phyloP scores from a whole-genome alignment of 2,329 filamentous ascomycete genomes.

The Decorospora gaudefroyi region DNA sequence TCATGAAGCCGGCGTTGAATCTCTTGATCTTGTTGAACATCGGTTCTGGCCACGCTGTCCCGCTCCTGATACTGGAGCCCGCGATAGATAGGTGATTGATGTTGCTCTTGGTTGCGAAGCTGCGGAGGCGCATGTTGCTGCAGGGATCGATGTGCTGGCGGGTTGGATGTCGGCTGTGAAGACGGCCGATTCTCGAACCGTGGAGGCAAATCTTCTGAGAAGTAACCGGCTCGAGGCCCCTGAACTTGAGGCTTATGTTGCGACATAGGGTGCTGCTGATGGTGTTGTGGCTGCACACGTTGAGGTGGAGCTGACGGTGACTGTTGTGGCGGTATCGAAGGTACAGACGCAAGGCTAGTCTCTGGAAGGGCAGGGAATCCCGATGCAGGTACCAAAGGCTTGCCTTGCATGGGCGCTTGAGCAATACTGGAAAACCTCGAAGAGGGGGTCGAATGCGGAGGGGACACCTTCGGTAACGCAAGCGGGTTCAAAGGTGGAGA shows the following conservation, averaged over 20 bases:
- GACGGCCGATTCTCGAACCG: slow-evolving; percentile 38
- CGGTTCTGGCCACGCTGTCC: slow-evolving; percentile 29
- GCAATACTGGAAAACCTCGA: slow-evolving; percentile 41
- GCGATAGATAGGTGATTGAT: slow-evolving; percentile 34
- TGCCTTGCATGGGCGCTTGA: slow-evolving; percentile 39
- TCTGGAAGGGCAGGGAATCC: slow-evolving; percentile 33
- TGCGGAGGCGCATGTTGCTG: slow-evolving; percentile 37
- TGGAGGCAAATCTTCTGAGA: slow-evolving; percentile 40
- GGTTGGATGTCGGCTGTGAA: slow-evolving; percentile 32
- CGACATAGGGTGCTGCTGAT: slow-evolving; percentile 32
- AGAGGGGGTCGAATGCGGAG: slow-evolving; percentile 35
- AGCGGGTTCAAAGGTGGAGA: slow-evolving; percentile 34
- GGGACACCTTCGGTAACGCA: slow-evolving; percentile 47
- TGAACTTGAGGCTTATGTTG: slow-evolving; percentile 38
- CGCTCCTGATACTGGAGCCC: slow-evolving; percentile 35
- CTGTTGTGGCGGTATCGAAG: slow-evolving; percentile 37
- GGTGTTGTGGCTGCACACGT: slow-evolving; percentile 34
- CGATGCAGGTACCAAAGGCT: slow-evolving; percentile 31
- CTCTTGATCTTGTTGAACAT: slow-evolving; percentile 41
- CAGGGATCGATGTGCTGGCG: slow-evolving; percentile 29
- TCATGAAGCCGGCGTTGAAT: slow-evolving; percentile 34
- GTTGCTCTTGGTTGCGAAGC: slow-evolving; percentile 35
- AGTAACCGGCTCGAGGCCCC: slow-evolving; percentile 44
- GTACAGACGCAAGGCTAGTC: slow-evolving; percentile 32
- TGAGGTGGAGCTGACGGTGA: slow-evolving; percentile 36